Evolutionary conservation across 495 filamentous ascomycete genomes (phyloP).

Genomic region (Penicillium pulvis): DNA sequence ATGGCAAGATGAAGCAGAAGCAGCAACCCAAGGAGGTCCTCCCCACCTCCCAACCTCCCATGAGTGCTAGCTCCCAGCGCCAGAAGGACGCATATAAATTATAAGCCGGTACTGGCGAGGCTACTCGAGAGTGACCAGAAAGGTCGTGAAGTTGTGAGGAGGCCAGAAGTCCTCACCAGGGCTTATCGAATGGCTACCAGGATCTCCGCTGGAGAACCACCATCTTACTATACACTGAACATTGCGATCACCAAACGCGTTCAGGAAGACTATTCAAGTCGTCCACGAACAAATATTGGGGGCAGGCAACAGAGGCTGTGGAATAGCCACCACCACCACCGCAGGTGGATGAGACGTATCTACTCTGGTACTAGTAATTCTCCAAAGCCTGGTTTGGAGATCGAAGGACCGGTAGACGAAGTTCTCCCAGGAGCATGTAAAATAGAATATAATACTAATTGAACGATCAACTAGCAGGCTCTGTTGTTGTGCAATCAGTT

Average conservation of each 20-base stretch:
- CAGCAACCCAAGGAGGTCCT: background rate
- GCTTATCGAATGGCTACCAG: background rate
- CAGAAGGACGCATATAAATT: background rate
- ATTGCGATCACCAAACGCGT: background rate
- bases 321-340: too few relatives aligned
- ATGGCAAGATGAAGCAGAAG: conserved; percentile 84
- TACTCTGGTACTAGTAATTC: too few relatives aligned
- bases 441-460: too few relatives aligned
- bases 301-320: too few relatives aligned
- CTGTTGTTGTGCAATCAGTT: too few relatives aligned
- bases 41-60: background rate
- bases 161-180: background rate
- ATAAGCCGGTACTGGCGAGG: background rate
- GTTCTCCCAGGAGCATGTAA: too few relatives aligned
- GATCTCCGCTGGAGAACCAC: background rate
- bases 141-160: background rate
- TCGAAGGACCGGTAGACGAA: too few relatives aligned
- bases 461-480: too few relatives aligned
- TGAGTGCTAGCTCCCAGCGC: background rate
- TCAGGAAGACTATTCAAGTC: background rate
- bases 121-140: background rate
- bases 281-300: too few relatives aligned
- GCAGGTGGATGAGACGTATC: too few relatives aligned
- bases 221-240: background rate
- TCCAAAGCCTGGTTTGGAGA: too few relatives aligned